Conservation (phyloP, 352 stramenopile genomes). For the Phytopythium litorale region DNA sequence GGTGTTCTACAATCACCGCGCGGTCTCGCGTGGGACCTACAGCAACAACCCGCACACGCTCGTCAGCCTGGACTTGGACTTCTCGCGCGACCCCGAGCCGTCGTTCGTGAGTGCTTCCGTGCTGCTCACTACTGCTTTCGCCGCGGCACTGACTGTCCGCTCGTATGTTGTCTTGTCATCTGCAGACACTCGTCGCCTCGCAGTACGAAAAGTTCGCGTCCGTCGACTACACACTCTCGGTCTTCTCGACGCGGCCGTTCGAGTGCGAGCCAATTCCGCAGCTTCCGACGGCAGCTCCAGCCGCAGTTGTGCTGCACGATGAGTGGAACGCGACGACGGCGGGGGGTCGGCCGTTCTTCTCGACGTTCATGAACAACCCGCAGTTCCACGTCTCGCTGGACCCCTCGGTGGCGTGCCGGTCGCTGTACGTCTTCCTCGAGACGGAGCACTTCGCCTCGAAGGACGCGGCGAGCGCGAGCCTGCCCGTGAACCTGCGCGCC, state of each 20-base stretch:
- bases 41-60: constrained; percentile 92
- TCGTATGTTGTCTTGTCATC: background rate
- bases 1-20: constrained; percentile 82
- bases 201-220: constrained; percentile 91
- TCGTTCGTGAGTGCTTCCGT: constrained; percentile 40
- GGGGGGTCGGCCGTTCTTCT: constrained; percentile 63
- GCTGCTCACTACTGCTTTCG: background rate
- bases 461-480: constrained; percentile 16
- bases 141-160: background rate
- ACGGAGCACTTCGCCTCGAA: constrained; percentile 37
- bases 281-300: constrained; percentile 28
- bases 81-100: constrained; percentile 40
- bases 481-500: constrained; percentile 67
- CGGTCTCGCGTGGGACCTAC: constrained; percentile 83
- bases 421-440: constrained; percentile 60
- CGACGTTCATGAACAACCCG: constrained; percentile 80
- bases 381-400: constrained; percentile 59
- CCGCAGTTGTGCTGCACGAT: constrained; percentile 37
- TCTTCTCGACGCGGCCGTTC: constrained; percentile 84
- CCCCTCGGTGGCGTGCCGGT: constrained; percentile 23
- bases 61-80: constrained; percentile 78
- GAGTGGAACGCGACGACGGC: constrained; percentile 40
- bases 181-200: constrained; percentile 86
- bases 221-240: constrained; percentile 85
- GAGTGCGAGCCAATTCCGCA: constrained; percentile 49